Evolutionary conservation across 441 rosid species (phyloP).

Genomic region (Pelargonium australe): DNA sequence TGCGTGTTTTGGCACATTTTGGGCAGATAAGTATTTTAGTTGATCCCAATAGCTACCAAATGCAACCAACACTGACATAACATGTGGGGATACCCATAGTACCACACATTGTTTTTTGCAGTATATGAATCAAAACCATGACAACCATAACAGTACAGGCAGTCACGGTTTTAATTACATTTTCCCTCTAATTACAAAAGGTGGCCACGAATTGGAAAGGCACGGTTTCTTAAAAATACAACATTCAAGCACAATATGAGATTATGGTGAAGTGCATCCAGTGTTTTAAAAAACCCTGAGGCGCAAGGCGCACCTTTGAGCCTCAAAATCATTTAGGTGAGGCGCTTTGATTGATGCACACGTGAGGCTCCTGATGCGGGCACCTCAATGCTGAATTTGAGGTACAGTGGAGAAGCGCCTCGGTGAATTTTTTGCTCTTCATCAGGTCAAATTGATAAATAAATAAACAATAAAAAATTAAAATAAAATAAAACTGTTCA

Average conservation of each 20-base stretch:
- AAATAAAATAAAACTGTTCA: too few relatives aligned
- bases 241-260: neutral
- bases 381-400: too few relatives aligned
- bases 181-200: neutral
- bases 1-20: too few relatives aligned
- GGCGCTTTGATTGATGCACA: too few relatives aligned
- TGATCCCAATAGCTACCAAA: conserved; percentile 2
- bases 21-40: neutral
- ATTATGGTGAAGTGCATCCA: neutral
- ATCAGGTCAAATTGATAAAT: too few relatives aligned
- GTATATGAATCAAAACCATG: neutral
- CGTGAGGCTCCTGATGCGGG: too few relatives aligned
- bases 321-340: too few relatives aligned
- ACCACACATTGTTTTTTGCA: neutral
- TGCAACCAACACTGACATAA: neutral
- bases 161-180: neutral
- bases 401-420: too few relatives aligned
- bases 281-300: neutral
- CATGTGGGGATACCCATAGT: neutral
- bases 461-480: too few relatives aligned
- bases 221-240: neutral
- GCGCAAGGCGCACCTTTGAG: too few relatives aligned
- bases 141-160: neutral
- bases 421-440: too few relatives aligned
- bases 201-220: neutral